phyloP scores from a whole-genome alignment of 495 filamentous ascomycete genomes.

The Symbiotaphrina buchneri region DNA sequence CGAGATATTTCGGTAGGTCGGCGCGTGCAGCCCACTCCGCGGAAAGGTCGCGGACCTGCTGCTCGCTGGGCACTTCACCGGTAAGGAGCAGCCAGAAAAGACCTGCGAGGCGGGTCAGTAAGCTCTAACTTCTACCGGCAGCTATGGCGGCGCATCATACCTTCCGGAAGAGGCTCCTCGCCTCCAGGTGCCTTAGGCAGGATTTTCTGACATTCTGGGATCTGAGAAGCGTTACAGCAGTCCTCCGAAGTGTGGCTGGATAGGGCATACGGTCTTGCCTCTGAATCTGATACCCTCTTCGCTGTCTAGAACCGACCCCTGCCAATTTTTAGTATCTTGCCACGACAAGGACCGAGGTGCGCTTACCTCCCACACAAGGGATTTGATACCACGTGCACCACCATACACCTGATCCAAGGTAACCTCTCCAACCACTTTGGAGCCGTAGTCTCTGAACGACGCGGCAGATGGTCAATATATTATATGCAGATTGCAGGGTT shows the following conservation, averaged over 20 bases:
- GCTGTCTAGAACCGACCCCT: conserved; percentile 89
- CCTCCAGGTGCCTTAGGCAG: conserved; percentile 93
- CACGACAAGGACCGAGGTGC: not conserved
- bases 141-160: conserved; percentile 14
- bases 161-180: conserved; percentile 90
- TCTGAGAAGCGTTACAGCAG: conserved; percentile 18
- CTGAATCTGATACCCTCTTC: conserved; percentile 99
- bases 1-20: conserved; percentile 86
- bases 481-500: not conserved
- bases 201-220: conserved; percentile 92
- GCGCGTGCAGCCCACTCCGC: conserved; percentile 97
- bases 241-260: conserved; percentile 8
- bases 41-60: conserved; percentile 93
- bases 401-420: conserved; percentile 98
- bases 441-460: conserved; percentile 57
- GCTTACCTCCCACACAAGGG: conserved; percentile 80
- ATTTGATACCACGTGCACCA: conserved; percentile 97
- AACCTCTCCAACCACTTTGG: conserved; percentile 88
- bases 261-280: conserved; percentile 57
- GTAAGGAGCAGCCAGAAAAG: conserved; percentile 99
- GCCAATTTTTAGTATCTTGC: not conserved
- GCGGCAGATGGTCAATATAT: not conserved
- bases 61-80: conserved; percentile 86
- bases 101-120: conserved; percentile 27
- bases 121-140: not conserved